These are phyloP conservation scores for Setaria viridis DNA, from an alignment of 202 grass and related monocot genomes.

Conservation along the genomic window DNA sequence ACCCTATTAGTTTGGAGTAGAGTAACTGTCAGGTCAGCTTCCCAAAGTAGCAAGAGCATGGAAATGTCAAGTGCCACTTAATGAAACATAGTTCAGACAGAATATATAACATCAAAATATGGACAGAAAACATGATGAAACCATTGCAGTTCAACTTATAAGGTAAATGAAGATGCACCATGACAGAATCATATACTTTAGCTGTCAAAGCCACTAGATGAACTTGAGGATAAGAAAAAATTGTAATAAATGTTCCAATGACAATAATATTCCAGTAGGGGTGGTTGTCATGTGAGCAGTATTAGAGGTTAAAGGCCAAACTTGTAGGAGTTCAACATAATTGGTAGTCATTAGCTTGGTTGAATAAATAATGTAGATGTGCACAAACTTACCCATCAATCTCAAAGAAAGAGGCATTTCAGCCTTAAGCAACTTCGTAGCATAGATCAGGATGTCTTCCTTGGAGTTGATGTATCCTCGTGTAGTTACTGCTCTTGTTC, in stretches of 20 bases:
- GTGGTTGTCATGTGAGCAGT: neutral
- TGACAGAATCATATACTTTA: conserved; percentile 14
- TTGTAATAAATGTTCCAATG: neutral
- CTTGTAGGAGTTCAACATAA: neutral
- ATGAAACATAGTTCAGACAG: neutral
- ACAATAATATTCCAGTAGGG: neutral
- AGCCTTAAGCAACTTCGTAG: conserved; percentile 82
- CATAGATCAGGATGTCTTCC: conserved; percentile 81
- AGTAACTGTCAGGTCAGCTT: conserved; percentile 25
- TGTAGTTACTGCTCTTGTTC: conserved; percentile 77
- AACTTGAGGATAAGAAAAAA: conserved; percentile 24
- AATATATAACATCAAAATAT: conserved; percentile 16
- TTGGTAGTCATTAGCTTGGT: neutral
- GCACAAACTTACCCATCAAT: conserved; percentile 78
- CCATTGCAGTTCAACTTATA: conserved; percentile 28
- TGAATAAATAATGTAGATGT: conserved; percentile 19
- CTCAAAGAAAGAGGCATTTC: conserved; percentile 94
- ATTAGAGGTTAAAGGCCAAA: conserved; percentile 19
- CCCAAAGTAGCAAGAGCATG: conserved; percentile 30
- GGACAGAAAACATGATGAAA: conserved; percentile 15
- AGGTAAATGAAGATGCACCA: conserved; percentile 43
- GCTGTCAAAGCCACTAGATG: conserved; percentile 18
- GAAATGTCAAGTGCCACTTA: neutral
- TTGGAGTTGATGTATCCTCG: conserved; percentile 79
- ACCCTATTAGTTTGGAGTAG: conserved; percentile 53